These are phyloP conservation scores for Gentiana macrophylla DNA, from an alignment of 257 asterid species.

Conservation along the genomic window DNA sequence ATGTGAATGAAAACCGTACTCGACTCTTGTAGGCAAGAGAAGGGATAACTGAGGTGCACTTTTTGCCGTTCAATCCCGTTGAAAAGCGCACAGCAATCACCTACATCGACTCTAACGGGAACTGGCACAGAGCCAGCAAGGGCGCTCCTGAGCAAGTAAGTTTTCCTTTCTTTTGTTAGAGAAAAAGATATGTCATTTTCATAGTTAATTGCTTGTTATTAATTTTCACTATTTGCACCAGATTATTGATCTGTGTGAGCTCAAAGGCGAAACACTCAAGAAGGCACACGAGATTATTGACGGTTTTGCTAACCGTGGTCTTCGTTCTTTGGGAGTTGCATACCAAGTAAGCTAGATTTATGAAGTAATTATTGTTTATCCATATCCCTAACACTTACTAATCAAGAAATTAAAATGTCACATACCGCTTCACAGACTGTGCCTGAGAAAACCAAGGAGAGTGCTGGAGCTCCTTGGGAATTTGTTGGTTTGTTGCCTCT, in stretches of 20 bases:
- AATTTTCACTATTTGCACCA: constrained; percentile 6
- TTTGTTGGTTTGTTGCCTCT: constrained; percentile 75
- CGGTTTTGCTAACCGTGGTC: constrained; percentile 78
- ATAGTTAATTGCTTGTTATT: neutral
- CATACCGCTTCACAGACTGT: constrained; percentile 29
- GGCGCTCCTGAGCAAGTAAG: constrained; percentile 93
- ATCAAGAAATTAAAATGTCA: neutral
- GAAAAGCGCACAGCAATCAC: constrained; percentile 89
- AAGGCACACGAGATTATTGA: constrained; percentile 60
- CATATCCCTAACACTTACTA: neutral
- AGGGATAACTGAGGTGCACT: constrained; percentile 72
- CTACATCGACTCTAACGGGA: constrained; percentile 41
- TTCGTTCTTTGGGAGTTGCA: constrained; percentile 77
- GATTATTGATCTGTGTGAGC: constrained; percentile 73
- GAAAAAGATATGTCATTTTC: neutral
- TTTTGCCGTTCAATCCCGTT: constrained; percentile 85
- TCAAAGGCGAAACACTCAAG: constrained; percentile 41
- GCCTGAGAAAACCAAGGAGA: constrained; percentile 54
- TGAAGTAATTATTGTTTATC: neutral
- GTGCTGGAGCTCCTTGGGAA: constrained; percentile 69
- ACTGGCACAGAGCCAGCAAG: constrained; percentile 80
- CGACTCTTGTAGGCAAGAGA: constrained; percentile 53
- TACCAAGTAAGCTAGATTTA: constrained; percentile 35
- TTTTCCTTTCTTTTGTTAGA: neutral
- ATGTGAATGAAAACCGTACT: neutral